Percentiles rank a stretch among this genome's conserved stretches.
Evolutionary conservation across 306 rosid species (phyloP).

Genomic region (Pueraria montana): DNA sequence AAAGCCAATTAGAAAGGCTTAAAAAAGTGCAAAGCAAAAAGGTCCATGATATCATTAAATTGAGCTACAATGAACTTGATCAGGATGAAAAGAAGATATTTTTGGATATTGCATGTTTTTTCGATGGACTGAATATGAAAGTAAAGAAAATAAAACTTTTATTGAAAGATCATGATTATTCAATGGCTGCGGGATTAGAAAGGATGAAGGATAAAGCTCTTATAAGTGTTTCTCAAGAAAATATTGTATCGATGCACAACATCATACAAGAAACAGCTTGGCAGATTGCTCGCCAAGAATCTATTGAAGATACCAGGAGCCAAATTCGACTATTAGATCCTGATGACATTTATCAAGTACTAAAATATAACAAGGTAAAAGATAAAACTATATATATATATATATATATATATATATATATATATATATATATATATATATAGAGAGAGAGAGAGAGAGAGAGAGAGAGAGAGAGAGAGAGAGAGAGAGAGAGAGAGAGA

Average conservation of each 20-base stretch:
- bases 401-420: no score
- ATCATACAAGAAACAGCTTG: slow-evolving; percentile 45
- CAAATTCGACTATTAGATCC: slow-evolving; percentile 4
- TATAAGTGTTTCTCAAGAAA: neutral
- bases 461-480: no score
- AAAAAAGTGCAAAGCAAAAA: neutral
- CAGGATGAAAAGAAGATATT: slow-evolving; percentile 14
- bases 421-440: no score
- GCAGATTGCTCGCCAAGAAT: slow-evolving; percentile 41
- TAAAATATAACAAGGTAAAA: slow-evolving; percentile 31
- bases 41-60: neutral
- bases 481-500: no score
- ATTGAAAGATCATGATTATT: neutral
- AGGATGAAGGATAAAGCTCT: slow-evolving; percentile 37
- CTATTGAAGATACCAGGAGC: neutral
- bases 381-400: neutral
- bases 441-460: no score
- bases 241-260: slow-evolving; percentile 26
- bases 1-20: slow-evolving; percentile 9
- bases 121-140: slow-evolving; percentile 14
- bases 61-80: slow-evolving; percentile 23
- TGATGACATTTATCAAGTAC: slow-evolving; percentile 7
- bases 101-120: slow-evolving; percentile 46
- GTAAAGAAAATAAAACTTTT: neutral
- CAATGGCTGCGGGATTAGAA: slow-evolving; percentile 14